Evolutionary conservation across 306 rosid species (phyloP).

Genomic region (Chamaecrista fasciculata): DNA sequence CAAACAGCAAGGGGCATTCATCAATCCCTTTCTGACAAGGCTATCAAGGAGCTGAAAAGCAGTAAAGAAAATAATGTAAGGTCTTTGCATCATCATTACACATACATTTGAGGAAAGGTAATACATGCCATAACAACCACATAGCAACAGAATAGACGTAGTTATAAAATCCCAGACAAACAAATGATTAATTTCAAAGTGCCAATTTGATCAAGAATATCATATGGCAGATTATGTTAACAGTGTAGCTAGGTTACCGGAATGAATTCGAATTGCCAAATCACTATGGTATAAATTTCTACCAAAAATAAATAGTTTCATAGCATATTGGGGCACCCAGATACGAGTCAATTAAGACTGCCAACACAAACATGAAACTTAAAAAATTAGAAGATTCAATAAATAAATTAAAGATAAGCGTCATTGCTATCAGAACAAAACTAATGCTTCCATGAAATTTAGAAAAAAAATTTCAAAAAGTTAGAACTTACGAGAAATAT

Average conservation of each 20-base stretch:
- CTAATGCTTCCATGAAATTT: not conserved
- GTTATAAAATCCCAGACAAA: not conserved
- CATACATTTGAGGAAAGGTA: not conserved
- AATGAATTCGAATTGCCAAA: not conserved
- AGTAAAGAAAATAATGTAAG: conserved; percentile 3
- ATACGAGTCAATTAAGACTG: not conserved
- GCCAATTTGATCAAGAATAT: not conserved
- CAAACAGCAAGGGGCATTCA: not conserved
- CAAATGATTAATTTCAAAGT: not conserved
- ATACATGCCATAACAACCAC: not conserved
- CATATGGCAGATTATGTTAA: not conserved
- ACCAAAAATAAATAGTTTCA: not conserved
- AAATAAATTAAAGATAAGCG: not conserved
- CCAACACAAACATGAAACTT: not conserved
- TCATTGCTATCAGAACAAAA: not conserved
- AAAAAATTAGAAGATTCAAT: not conserved
- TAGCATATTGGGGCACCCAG: not conserved
- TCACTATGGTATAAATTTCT: not conserved
- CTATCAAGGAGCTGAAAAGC: conserved; percentile 7
- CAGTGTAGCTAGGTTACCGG: not conserved
- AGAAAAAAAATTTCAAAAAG: conserved; percentile 8
- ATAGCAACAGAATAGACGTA: not conserved
- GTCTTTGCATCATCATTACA: not conserved
- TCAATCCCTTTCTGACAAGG: not conserved
- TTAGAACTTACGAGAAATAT: conserved; percentile 61